phyloP scores from a whole-genome alignment of 768 basidiomycete genomes.

The Russula griseocarnosa region DNA sequence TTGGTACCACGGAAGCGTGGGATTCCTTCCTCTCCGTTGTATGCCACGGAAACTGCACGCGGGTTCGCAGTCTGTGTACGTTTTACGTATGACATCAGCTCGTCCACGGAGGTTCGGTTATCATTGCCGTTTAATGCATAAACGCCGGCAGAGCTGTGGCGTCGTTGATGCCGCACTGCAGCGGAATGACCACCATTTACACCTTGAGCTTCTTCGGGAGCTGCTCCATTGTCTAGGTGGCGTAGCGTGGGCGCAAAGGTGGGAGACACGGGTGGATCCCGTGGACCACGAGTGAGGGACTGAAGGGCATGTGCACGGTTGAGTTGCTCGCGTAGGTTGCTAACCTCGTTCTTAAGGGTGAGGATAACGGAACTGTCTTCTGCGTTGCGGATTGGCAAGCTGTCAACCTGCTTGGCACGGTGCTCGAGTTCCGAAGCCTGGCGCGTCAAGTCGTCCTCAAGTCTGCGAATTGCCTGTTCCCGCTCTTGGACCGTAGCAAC shows the following conservation, averaged over 20 bases:
- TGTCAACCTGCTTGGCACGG: slow-evolving; percentile 67
- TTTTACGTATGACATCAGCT: slow-evolving; percentile 70
- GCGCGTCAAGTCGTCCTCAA: slow-evolving; percentile 70
- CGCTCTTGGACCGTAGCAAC: slow-evolving; percentile 70
- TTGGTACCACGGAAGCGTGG: slow-evolving; percentile 58
- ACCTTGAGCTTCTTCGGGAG: slow-evolving; percentile 42
- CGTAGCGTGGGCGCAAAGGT: slow-evolving; percentile 82
- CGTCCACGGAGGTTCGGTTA: slow-evolving; percentile 71
- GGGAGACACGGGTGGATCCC: slow-evolving; percentile 73
- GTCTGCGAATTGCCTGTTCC: slow-evolving; percentile 75
- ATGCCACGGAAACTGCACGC: slow-evolving; percentile 85
- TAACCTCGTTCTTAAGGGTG: slow-evolving; percentile 89
- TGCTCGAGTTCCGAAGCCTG: slow-evolving; percentile 74
- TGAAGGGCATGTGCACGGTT: slow-evolving; percentile 94
- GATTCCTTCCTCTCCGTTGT: slow-evolving; percentile 73
- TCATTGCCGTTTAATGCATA: slow-evolving; percentile 57
- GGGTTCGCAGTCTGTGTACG: slow-evolving; percentile 67
- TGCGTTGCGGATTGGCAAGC: slow-evolving; percentile 57
- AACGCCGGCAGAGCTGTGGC: slow-evolving; percentile 84
- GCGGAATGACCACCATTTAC: slow-evolving; percentile 37
- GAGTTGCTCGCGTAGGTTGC: slow-evolving; percentile 88
- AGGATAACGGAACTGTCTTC: slow-evolving; percentile 87
- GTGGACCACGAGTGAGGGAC: slow-evolving; percentile 69
- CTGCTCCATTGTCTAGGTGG: slow-evolving; percentile 40
- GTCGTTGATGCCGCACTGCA: slow-evolving; percentile 59